A percentile compares a stretch with the other conserved stretches of the same genome.
phyloP scores from a whole-genome alignment of 495 filamentous ascomycete species.

The Cercophora sp. region DNA sequence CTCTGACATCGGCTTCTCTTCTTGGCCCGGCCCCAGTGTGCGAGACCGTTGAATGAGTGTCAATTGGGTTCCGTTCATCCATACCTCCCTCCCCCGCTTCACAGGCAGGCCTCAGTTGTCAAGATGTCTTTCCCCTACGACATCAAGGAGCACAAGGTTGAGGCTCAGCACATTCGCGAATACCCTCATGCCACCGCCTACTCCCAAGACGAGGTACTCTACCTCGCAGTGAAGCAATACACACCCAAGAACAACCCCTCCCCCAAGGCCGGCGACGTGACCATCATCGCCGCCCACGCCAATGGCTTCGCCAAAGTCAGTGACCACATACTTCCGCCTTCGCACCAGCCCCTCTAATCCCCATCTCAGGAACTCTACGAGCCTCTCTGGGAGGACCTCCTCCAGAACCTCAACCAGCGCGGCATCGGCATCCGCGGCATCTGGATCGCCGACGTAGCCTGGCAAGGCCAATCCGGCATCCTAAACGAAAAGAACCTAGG shows the following conservation, averaged over 20 bases:
- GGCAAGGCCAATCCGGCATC: conserved; percentile 70
- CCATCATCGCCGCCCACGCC: conserved; percentile 78
- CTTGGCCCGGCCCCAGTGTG: too few relatives aligned
- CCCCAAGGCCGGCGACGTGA: conserved; percentile 69
- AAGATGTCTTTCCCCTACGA: conserved; percentile 27
- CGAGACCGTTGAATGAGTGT: too few relatives aligned
- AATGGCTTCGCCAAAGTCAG: conserved; percentile 84
- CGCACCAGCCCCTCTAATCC: not conserved
- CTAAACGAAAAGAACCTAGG: conserved; percentile 71
- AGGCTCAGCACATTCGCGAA: conserved; percentile 68
- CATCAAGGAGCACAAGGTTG: conserved; percentile 56
- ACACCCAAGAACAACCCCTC: conserved; percentile 61
- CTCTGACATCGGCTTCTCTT: too few relatives aligned
- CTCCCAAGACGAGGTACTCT: conserved; percentile 59
- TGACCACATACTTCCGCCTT: not conserved
- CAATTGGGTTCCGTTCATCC: too few relatives aligned
- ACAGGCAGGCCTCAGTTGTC: not conserved
- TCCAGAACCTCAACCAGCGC: conserved; percentile 41
- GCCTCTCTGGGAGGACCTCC: conserved; percentile 77
- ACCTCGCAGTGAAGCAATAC: conserved; percentile 80
- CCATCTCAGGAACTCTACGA: conserved; percentile 70
- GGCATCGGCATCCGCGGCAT: conserved; percentile 71
- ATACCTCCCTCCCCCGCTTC: too few relatives aligned
- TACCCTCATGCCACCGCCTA: conserved; percentile 61
- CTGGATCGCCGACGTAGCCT: conserved; percentile 80